Evolutionary conservation across 257 asterid genomes (phyloP).

Genomic region (Dorcoceras hygrometricum): DNA sequence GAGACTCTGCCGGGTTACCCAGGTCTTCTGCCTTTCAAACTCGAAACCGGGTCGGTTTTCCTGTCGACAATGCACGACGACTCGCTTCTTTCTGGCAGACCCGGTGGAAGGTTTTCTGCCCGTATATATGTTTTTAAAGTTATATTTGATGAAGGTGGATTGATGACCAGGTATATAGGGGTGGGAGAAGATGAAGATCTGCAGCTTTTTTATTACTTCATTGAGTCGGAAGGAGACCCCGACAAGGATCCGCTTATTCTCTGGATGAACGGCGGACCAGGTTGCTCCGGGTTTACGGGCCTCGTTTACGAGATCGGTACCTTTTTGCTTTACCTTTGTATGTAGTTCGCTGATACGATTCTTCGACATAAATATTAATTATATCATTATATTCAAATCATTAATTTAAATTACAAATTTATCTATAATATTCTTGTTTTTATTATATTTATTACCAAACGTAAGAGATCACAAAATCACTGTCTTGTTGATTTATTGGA

Average conservation of each 20-base stretch:
- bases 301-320: conserved; percentile 32
- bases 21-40: conserved; percentile 15
- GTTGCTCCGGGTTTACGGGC: conserved; percentile 34
- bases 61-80: too few species aligned
- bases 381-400: too few species aligned
- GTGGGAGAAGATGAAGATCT: conserved; percentile 24
- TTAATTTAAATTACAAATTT: too few species aligned
- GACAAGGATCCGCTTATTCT: conserved; percentile 32
- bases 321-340: background rate
- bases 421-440: too few species aligned
- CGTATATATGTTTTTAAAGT: too few species aligned
- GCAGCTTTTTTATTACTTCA: conserved; percentile 34
- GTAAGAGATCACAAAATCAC: too few species aligned
- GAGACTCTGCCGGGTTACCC: conserved; percentile 13
- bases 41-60: conserved; percentile 32
- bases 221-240: conserved; percentile 30
- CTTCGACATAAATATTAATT: too few species aligned
- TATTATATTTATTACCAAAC: too few species aligned
- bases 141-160: background rate
- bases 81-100: too few species aligned
- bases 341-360: too few species aligned
- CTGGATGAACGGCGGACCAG: conserved; percentile 44
- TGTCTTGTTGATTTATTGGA: too few species aligned
- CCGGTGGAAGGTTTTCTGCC: too few species aligned
- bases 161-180: conserved; percentile 28